Base-by-base conservation (phyloP, 495 filamentous ascomycete genomes). In the Annulohypoxylon nitens region DNA sequence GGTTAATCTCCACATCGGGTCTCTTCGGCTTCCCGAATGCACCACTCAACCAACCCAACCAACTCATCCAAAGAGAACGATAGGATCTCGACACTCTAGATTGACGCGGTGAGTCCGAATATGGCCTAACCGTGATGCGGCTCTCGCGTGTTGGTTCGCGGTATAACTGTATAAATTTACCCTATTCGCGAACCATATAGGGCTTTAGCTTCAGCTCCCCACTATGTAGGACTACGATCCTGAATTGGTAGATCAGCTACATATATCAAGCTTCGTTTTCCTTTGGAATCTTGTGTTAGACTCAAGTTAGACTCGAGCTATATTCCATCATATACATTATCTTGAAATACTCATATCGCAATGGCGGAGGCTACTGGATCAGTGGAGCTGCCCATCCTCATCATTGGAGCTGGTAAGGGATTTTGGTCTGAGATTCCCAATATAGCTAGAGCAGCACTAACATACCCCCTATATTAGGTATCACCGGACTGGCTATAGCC, bases 321-420 rank as follows among this genome's bases (percentile, higher is more conserved):
- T 47, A 18, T 47, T 47, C 8, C 5, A 47, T n/a, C 18, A 47
- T 20, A 18, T 12, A 20, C n/a, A 47, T 47, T 6, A 3, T 47
- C 6, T 3, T 26, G 10, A 51, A 51, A 3, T 3, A 47, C 7
- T 33, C 23, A 45, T 6, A 53, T 25, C 20, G 16, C 14, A 54
- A 74, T 74, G 71, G 45, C 67, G n/a, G 48, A 59, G 25, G 53
- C 50, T 6, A 23, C 9, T 14, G 37, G 63, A 37, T 39, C 50
- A 53, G 64, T 45, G 20, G 45, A 73, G 37, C 63, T 71, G 3
- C 75, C 73, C 0, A 50, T 79, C 33, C 74, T 79, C 36, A 76
- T 79, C 16, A 78, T 79, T 45, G 77, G 75, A 48, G 69, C 70
- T 37, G 77, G 77, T 79, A 73, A 58, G 64, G 39, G 7, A 67